Conservation (phyloP, 768 basidiomycete genomes). For the Zangia roseola region DNA sequence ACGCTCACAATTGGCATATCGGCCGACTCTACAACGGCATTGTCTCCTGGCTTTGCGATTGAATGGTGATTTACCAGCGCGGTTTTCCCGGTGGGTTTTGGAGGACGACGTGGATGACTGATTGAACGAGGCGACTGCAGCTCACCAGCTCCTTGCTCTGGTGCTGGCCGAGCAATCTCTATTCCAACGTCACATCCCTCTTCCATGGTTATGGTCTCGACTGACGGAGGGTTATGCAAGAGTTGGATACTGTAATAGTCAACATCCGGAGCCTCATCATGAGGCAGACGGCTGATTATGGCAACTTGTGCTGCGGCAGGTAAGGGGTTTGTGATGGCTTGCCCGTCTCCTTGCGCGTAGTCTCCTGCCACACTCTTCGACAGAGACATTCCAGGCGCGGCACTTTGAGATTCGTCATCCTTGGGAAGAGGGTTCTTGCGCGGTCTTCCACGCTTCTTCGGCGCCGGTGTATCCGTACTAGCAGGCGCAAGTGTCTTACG, state of each 20-base stretch:
- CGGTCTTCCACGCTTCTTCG: slow-evolving; percentile 39
- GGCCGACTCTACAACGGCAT: not conserved
- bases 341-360: not conserved
- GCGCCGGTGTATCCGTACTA: slow-evolving; percentile 25
- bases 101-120: not conserved
- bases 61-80: not conserved
- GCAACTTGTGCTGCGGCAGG: not conserved
- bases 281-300: not conserved
- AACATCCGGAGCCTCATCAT: not conserved
- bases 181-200: not conserved
- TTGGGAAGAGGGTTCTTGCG: slow-evolving; percentile 22
- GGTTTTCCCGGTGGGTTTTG: slow-evolving; percentile 4
- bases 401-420: not conserved
- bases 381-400: slow-evolving; percentile 6
- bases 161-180: not conserved
- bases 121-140: not conserved
- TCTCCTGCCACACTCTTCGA: not conserved
- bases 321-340: not conserved
- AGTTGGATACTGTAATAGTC: not conserved
- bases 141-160: not conserved
- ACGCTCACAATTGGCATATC: slow-evolving; percentile 2
- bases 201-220: not conserved
- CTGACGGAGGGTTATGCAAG: not conserved
- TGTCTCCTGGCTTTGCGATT: not conserved
- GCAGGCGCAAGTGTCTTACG: slow-evolving; percentile 37